Conservation (phyloP, 768 basidiomycete genomes). For the Serendipita sp. region DNA sequence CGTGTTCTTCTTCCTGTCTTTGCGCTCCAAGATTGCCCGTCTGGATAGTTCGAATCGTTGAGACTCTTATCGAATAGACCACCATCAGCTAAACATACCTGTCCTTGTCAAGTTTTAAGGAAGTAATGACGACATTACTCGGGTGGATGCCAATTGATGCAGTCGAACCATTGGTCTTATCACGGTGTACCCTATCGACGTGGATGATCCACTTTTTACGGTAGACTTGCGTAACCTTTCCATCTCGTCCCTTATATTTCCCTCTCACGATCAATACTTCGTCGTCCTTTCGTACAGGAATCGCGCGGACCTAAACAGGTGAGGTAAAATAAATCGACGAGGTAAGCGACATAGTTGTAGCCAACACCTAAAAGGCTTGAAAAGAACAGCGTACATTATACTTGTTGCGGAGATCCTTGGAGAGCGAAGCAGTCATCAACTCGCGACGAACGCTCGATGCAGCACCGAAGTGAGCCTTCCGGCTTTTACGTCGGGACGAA, state of each 20-base stretch:
- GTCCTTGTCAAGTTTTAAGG: constrained; percentile 86
- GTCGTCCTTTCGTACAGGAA: constrained; percentile 95
- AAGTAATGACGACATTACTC: constrained; percentile 88
- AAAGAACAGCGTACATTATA: constrained; percentile 51
- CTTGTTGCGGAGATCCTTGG: constrained; percentile 87
- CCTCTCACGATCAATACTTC: constrained; percentile 94
- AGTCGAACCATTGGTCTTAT: constrained; percentile 93
- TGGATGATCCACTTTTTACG: constrained; percentile 99
- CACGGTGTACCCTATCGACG: constrained; percentile 91
- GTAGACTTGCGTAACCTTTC: constrained; percentile 89
- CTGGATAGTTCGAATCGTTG: constrained; percentile 23
- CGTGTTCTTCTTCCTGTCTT: constrained; percentile 54
- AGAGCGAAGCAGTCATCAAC: constrained; percentile 93
- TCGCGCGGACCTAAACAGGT: constrained; percentile 53
- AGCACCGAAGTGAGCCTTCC: constrained; percentile 95
- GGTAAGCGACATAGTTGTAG: constrained; percentile 7
- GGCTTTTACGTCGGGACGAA: constrained; percentile 90
- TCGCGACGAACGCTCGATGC: constrained; percentile 90
- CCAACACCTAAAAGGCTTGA: not conserved
- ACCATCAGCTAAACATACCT: constrained; percentile 28
- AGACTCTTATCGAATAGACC: not conserved
- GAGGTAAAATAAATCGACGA: not conserved
- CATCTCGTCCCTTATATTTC: constrained; percentile 97
- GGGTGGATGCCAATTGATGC: constrained; percentile 92
- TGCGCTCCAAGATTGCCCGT: constrained; percentile 75